Base-by-base conservation (phyloP, 768 basidiomycete genomes). In the Suillus paluster region DNA sequence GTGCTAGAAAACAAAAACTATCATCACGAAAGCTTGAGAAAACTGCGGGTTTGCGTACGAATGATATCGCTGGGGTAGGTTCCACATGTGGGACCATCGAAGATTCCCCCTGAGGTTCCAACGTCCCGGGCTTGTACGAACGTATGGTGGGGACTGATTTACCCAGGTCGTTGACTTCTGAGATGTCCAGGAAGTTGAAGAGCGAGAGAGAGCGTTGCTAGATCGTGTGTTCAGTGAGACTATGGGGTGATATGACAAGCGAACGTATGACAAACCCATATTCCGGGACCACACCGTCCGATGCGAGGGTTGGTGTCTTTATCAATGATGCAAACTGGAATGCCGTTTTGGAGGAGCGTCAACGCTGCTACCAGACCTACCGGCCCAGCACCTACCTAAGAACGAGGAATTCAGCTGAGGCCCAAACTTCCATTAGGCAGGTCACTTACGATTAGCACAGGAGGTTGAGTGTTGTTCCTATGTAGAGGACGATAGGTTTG, bases 321-420 rank as follows among this genome's bases (percentile, higher is more conserved):
- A 7, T 62, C 48, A 21, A 59, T 62, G 38, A 62, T 62, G 19
- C 57, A 27, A 38, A 50, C 56, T 49, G 38, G 66, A 12, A 79
- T 63, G 6, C 70, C 73, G 41, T 73, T 73, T 19, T 68, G 62
- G 1, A 69, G 63, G 4, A 84, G 78, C 9, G 74, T 66, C 2
- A 82, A 73, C 2, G 80, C 81, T 50, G 77, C 72, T 54, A 81
- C 77, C 9, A 82, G 73, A 41, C 83, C 81, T 36, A 79, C 75
- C 8, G 81, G 81, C 12, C 81, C 81, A 36, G 76, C 80, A 41
- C 81, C 82, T 39, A 80, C 80, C 81, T 82, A 33, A 34, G 34
- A 41, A 45, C 23, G 14, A 21, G 15, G 21, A 17, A 30, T 25
- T 56, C 17, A 61, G 14, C 21, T 34, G 34, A 14, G 38, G 12